Evolutionary conservation across 139 green algal genomes (phyloP).

Genomic region (Tetraselmis striata): DNA sequence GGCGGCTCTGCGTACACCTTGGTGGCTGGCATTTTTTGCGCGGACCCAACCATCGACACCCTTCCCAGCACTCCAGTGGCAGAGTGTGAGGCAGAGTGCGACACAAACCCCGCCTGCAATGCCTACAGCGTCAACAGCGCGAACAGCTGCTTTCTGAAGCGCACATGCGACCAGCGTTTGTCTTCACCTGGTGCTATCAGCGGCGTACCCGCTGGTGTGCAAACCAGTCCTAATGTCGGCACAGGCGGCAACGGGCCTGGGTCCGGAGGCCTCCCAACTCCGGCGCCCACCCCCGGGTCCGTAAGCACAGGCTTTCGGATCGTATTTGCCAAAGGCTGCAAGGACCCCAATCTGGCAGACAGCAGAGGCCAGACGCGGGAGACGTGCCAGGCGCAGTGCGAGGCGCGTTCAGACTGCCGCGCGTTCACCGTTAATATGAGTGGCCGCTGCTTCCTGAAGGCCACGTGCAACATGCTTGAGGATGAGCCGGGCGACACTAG

Average conservation of each 20-base stretch:
- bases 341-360: neutral
- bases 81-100: too few relatives aligned
- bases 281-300: neutral
- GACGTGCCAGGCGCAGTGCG: neutral
- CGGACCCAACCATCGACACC: too few relatives aligned
- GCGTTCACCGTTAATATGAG: neutral
- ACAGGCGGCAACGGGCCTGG: neutral
- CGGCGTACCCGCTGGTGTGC: too few relatives aligned
- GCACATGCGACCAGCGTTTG: too few relatives aligned
- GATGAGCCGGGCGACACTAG: neutral
- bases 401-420: neutral
- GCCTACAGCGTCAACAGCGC: too few relatives aligned
- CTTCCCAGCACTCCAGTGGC: too few relatives aligned
- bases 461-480: neutral
- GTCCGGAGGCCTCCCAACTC: neutral
- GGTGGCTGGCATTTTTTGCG: too few relatives aligned
- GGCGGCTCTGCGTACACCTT: too few relatives aligned
- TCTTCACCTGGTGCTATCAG: too few relatives aligned
- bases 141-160: too few relatives aligned
- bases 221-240: too few relatives aligned
- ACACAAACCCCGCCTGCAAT: too few relatives aligned
- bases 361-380: neutral
- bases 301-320: neutral
- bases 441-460: neutral
- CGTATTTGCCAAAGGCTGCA: neutral